Evolutionary conservation across 192 early-diverging fungal genomes (phyloP), one percentile per base, ranked within the genome.

Genomic region (Backusella tarrabulga): DNA sequence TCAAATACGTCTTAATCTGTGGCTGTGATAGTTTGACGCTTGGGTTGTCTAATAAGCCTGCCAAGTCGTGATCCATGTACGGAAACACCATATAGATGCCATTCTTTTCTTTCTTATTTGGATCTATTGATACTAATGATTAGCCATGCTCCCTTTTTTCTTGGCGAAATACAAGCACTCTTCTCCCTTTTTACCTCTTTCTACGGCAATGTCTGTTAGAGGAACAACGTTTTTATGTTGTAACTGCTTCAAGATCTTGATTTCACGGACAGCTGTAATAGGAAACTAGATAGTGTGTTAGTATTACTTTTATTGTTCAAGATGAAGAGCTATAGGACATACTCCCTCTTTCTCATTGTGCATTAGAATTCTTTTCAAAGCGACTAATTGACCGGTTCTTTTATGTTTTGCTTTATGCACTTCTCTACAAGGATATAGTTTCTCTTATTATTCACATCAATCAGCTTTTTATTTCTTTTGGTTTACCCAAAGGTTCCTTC

Each of bases 41-140:
- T 12, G 91, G 90, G 84, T 99, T 99, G 79, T 97, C 93, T 68
- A 99, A 83, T 26, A 99, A 84, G 5, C 98, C 97, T 12, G 93
- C 93, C 73, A 99, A 87, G 79, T 99, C 98, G 76, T 99, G 97
- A 60, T 96, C 94, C 96, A 98, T 97, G 81, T 99, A 99, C 8
- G 95, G 95, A 75, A 99, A 98, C 5, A 98, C 96, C 95, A 99
- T 97, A 83, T 96, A 98, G 38, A 98, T 90, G 56, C 88, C 87
- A 32, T 90, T 89, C 67, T 84, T 82, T 52, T 67, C 70, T 40
- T 79, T 79, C 36, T 29, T 68, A 17, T 36, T 66, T 69, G 36
- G 44, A 56, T 80, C 76, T 19, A 50, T 50, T 6, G 17, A 7
- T 4, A 32, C 32, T 3, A 19, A 50, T 44, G 46, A 1, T 50